These are phyloP conservation scores for Cystobasidium onofrii DNA, from an alignment of 768 basidiomycete species.

Conservation along the genomic window DNA sequence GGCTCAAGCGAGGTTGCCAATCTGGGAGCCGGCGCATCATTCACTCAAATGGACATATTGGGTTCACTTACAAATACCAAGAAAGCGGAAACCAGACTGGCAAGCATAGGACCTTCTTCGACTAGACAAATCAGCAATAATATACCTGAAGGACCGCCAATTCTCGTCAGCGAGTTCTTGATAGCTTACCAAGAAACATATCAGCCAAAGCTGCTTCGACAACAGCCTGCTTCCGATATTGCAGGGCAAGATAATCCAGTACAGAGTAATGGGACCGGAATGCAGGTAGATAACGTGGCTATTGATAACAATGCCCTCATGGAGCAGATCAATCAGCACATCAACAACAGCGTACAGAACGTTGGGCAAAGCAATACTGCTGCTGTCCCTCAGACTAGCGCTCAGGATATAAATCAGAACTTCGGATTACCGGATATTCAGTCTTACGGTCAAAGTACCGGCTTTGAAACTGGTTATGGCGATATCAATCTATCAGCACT, in stretches of 20 bases:
- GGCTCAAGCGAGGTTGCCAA: no score
- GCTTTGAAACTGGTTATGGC: slow-evolving; percentile 11
- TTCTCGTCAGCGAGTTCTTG: background rate
- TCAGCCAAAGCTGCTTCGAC: background rate
- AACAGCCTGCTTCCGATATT: background rate
- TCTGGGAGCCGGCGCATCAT: no score
- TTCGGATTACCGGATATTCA: background rate
- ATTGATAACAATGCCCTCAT: background rate
- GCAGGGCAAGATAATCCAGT: background rate
- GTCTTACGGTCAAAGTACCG: background rate
- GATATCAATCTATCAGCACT: slow-evolving; percentile 22
- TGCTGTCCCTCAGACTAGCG: background rate
- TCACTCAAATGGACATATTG: no score
- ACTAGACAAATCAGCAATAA: background rate
- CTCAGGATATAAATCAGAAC: background rate
- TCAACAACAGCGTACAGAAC: background rate
- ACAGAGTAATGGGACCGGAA: background rate
- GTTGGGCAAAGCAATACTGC: background rate
- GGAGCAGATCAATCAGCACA: background rate
- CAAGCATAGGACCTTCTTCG: background rate
- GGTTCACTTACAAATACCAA: no score
- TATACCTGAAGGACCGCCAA: background rate
- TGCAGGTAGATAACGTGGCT: background rate
- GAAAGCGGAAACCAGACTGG: background rate
- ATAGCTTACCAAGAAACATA: background rate